Evolutionary conservation across 352 stramenopile species (phyloP).

Genomic region (Thalassiosira exigua): DNA sequence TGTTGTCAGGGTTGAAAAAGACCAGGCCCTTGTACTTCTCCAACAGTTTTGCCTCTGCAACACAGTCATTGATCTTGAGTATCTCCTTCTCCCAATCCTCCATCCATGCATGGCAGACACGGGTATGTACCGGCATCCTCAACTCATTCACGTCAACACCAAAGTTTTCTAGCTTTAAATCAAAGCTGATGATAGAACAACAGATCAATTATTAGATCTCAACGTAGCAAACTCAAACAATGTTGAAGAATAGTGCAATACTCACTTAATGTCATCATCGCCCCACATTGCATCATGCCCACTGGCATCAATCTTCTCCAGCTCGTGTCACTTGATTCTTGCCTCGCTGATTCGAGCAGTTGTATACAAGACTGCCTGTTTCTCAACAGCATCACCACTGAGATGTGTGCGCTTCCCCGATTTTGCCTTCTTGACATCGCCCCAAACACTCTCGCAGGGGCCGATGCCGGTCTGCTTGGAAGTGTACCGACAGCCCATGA

Average conservation of each 20-base stretch:
- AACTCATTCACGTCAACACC: conserved; percentile 29
- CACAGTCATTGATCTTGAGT: conserved; percentile 37
- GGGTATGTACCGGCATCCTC: not conserved
- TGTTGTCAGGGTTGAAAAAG: conserved; percentile 30
- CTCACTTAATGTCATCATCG: conserved; percentile 18
- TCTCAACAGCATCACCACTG: conserved; percentile 10
- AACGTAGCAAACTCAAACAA: not conserved
- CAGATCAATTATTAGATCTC: not conserved
- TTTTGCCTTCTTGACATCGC: conserved; percentile 41
- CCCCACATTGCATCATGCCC: conserved; percentile 21
- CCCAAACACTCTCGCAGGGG: conserved; percentile 40
- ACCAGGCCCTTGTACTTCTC: conserved; percentile 48
- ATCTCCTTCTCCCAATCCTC: conserved; percentile 52
- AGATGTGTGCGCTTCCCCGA: conserved; percentile 28
- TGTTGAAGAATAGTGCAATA: conserved; percentile 9
- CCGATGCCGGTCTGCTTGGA: conserved; percentile 45
- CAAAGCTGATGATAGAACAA: conserved; percentile 42
- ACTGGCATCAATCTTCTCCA: too few relatives aligned
- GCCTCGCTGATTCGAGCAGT: conserved; percentile 24
- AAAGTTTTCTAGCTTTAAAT: conserved; percentile 41
- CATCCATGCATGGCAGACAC: conserved; percentile 33
- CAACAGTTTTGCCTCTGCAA: conserved; percentile 33
- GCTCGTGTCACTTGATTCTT: conserved; percentile 4
- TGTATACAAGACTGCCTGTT: conserved; percentile 25
- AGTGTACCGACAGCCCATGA: conserved; percentile 20